Percentiles rank a stretch among this genome's conserved stretches.
phyloP scores from a whole-genome alignment of 2,329 filamentous ascomycete species.

The Aspergillus sclerotialis region DNA sequence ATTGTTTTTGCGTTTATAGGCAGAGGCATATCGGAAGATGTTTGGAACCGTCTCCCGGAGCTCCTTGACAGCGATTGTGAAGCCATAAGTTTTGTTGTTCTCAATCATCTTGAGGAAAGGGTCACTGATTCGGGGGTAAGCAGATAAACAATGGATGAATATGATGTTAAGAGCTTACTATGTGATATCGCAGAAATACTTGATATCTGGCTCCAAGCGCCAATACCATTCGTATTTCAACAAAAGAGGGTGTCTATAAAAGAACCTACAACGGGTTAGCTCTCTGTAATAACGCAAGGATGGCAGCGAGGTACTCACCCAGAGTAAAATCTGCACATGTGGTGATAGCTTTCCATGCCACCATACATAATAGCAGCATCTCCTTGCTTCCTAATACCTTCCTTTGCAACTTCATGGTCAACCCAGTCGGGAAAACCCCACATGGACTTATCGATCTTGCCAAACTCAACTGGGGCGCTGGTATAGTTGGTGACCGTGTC shows the following conservation, averaged over 20 bases:
- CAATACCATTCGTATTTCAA: slow-evolving; percentile 99
- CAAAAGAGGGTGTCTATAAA: slow-evolving; percentile 93
- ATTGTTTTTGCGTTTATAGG: slow-evolving; percentile 90
- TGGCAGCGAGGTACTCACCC: slow-evolving; percentile 55
- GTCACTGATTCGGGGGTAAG: slow-evolving; percentile 53
- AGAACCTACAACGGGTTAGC: slow-evolving; percentile 55
- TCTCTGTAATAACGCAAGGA: not conserved
- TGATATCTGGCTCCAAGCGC: slow-evolving; percentile 98
- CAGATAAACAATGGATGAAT: not conserved
- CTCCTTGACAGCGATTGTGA: slow-evolving; percentile 98
- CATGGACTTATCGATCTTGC: slow-evolving; percentile 81
- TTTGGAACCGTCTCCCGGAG: slow-evolving; percentile 96
- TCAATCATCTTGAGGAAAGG: slow-evolving; percentile 94
- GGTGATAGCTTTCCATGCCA: slow-evolving; percentile 95
- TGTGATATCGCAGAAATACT: slow-evolving; percentile 99
- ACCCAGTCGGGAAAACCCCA: slow-evolving; percentile 98
- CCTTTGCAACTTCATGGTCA: slow-evolving; percentile 84
- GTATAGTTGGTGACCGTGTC: slow-evolving; percentile 83
- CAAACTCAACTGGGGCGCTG: slow-evolving; percentile 82
- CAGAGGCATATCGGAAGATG: slow-evolving; percentile 97
- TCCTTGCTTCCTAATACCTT: slow-evolving; percentile 93
- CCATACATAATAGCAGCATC: slow-evolving; percentile 99
- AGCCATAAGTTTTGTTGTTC: slow-evolving; percentile 94
- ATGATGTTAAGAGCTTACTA: slow-evolving; percentile 59
- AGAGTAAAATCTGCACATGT: slow-evolving; percentile 99